Base-by-base conservation (phyloP, 345 rosid species). In the Pseudoturritis turrita region DNA sequence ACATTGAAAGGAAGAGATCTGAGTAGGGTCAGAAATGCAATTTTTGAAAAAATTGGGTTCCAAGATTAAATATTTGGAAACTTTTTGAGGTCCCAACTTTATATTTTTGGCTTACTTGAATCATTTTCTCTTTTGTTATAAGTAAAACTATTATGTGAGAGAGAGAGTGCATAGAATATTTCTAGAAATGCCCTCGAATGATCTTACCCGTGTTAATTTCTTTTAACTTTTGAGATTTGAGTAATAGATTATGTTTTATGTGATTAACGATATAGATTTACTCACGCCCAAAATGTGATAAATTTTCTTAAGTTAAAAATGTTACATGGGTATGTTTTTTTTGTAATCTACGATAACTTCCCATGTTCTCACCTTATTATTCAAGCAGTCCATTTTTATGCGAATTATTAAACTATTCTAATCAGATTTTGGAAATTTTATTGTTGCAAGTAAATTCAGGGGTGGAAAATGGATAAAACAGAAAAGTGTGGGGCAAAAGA, bases 1-100 rank as follows among this genome's bases (percentile, higher is more conserved):
- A 94, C 98, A 5, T 74, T 94, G 89, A 94, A 94, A 83, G 98
- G 98, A 29, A 86, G 97, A 74, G 99, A 95, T 83, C 91, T 95
- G 68, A 86, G 93, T 28, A 87, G 90, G 96, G 96, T 95, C 18
- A 78, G 99, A 79, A 91, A 91, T 81, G 97, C 99, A 72, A 91
- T 91, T 82, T 95, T 96, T 92, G 89, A 89, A 50, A 95, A 89
- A 79, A 91, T 87, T 56, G 99, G 99, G 77, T 95, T 88, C 82
- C 84, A 88, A 65, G 99, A 95, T 77, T 94, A 71, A 65, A 82
- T 56, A 52, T 67, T 14, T 33, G 2, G 11, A 56, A 39, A 62
- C 4, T 45, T 56, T 47, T 41, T 40, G 68, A 35, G 64, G 50
- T 33, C 58, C 31, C 40, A 8, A 33, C 9, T 33, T 33, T 19